These are phyloP conservation scores for Ilyonectria sp. DNA, from an alignment of 2,329 filamentous ascomycete species.

Conservation along the genomic window DNA sequence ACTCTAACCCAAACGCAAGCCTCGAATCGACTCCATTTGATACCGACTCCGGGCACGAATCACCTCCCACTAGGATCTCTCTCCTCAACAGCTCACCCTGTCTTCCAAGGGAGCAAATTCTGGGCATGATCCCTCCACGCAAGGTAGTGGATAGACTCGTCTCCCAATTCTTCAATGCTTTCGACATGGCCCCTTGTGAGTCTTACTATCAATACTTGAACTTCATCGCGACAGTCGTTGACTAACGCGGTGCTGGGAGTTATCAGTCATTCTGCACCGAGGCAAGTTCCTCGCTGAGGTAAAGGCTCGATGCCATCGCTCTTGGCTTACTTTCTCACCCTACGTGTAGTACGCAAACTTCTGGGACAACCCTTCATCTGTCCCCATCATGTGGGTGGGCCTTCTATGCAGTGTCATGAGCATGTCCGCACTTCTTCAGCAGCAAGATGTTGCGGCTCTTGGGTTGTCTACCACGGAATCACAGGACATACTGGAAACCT, in stretches of 20 bases:
- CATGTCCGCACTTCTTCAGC: slow-evolving; percentile 20
- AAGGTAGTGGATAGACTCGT: slow-evolving; percentile 39
- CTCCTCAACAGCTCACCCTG: slow-evolving; percentile 9
- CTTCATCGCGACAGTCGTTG: not conserved
- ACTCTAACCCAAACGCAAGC: not conserved
- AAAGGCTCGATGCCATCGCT: not conserved
- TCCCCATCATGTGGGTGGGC: slow-evolving; percentile 25
- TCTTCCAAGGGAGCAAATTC: slow-evolving; percentile 27
- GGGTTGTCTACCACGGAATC: not conserved
- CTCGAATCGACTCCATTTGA: slow-evolving; percentile 10
- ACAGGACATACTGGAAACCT: slow-evolving; percentile 25
- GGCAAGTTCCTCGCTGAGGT: slow-evolving; percentile 22
- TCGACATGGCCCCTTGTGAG: slow-evolving; percentile 32
- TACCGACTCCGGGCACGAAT: not conserved
- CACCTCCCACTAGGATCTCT: not conserved
- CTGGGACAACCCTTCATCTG: slow-evolving; percentile 12
- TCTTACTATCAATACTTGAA: not conserved
- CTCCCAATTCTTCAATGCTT: slow-evolving; percentile 39
- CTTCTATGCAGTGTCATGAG: slow-evolving; percentile 21
- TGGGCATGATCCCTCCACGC: slow-evolving; percentile 31
- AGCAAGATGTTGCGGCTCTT: slow-evolving; percentile 3
- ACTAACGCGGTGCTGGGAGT: not conserved
- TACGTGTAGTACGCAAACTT: slow-evolving; percentile 17
- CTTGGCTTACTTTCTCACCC: not conserved
- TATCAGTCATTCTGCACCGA: slow-evolving; percentile 23